Evolutionary conservation across 2,329 filamentous ascomycete genomes (phyloP).

Genomic region (Cladosporium austrohemisphaericum): DNA sequence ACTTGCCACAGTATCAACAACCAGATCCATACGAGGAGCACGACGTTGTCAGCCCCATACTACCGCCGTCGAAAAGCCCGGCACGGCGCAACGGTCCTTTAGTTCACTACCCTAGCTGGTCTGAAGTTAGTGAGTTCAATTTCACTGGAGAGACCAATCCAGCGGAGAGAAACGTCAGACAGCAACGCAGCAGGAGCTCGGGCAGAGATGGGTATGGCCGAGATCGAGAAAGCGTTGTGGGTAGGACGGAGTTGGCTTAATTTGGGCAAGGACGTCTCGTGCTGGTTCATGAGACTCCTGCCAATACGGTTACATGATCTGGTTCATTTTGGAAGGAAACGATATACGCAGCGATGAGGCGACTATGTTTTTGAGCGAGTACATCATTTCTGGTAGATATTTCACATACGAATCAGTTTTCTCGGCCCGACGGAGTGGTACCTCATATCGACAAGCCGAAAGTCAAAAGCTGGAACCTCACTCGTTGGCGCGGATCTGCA

Average conservation of each 20-base stretch:
- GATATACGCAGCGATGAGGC: too few species aligned
- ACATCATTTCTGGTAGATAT: too few species aligned
- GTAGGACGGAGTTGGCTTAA: conserved; percentile 13
- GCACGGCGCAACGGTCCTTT: conserved; percentile 11
- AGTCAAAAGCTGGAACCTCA: too few species aligned
- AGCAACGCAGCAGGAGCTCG: conserved; percentile 1
- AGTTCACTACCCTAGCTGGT: conserved; percentile 17
- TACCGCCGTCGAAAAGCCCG: conserved; percentile 5
- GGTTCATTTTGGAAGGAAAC: too few species aligned
- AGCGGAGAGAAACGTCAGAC: not conserved
- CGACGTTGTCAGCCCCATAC: conserved; percentile 16
- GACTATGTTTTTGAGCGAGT: too few species aligned
- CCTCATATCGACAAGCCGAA: too few species aligned
- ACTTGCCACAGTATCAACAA: not conserved
- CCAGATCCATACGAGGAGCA: conserved; percentile 1
- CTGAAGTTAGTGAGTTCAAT: conserved; percentile 17
- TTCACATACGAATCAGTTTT: too few species aligned
- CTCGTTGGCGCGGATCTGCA: too few species aligned
- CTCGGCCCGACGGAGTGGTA: too few species aligned
- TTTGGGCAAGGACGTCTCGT: not conserved
- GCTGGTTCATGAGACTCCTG: not conserved
- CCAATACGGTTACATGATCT: too few species aligned
- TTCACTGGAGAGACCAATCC: conserved; percentile 12
- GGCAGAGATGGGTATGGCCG: conserved; percentile 5
- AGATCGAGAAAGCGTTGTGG: conserved; percentile 14